phyloP scores from a whole-genome alignment of 306 rosid genomes.

The Cicer judaicum region DNA sequence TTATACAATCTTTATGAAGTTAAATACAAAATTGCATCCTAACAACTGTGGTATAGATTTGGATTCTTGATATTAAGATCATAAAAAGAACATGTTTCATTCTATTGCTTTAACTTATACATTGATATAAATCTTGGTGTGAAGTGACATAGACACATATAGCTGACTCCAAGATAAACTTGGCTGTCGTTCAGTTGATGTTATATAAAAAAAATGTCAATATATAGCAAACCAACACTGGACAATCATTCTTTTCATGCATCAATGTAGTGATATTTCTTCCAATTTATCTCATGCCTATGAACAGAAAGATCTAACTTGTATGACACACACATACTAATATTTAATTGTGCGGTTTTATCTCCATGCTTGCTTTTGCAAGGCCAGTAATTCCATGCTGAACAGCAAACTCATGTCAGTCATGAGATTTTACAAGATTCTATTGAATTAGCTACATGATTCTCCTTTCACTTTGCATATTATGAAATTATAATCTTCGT shows the following conservation, averaged over 20 bases:
- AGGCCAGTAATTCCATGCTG: slow-evolving; percentile 1
- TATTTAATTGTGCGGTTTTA: slow-evolving; percentile 4
- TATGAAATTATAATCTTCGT: neutral
- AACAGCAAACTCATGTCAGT: neutral
- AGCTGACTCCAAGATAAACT: neutral
- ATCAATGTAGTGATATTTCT: slow-evolving; percentile 35
- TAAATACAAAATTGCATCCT: slow-evolving; percentile 4
- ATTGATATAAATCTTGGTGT: neutral
- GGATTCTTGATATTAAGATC: neutral
- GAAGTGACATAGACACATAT: neutral
- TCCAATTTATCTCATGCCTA: slow-evolving; percentile 12
- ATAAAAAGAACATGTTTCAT: neutral
- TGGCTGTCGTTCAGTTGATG: neutral
- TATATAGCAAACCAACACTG: neutral
- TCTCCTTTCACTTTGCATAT: slow-evolving; percentile 1
- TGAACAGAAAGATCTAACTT: neutral
- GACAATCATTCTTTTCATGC: slow-evolving; percentile 1
- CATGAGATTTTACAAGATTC: slow-evolving; percentile 6
- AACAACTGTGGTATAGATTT: slow-evolving; percentile 11
- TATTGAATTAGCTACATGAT: slow-evolving; percentile 13
- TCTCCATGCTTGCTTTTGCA: slow-evolving; percentile 28
- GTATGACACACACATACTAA: neutral
- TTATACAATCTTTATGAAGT: neutral
- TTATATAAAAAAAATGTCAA: slow-evolving; percentile 18
- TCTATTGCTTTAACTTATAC: neutral